Base-by-base conservation (phyloP, 345 rosid genomes). In the Pseudoturritis turrita region DNA sequence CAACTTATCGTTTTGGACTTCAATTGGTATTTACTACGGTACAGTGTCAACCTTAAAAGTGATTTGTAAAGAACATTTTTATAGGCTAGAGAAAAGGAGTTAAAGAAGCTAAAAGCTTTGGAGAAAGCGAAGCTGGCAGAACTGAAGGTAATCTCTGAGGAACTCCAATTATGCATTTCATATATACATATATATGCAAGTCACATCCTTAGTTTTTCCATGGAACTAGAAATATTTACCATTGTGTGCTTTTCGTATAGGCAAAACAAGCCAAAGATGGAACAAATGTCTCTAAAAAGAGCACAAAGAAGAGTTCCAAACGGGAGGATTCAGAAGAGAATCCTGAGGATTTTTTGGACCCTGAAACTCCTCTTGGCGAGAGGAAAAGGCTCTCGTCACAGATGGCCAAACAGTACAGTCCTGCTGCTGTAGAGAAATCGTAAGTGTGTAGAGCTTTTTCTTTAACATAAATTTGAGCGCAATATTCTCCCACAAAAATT, bases 331-430 rank as follows among this genome's bases (percentile, higher is more conserved):
- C 77, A 15, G 87, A 91, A 28, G 96, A 88, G 68, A 89, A 89
- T 66, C 87, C 73, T 0, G 87, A 79, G 68, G 97, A 94, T 71
- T 91, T 76, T 77, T 73, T 85, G 56, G 97, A 95, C 52, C 96
- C 96, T 3, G 87, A 84, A 40, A 91, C 97, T 36, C 85, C 81
- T 26, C 28, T 60, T 28, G 97, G 99, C 21, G 87, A 89, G 76
- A 95, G 77, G 87, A 95, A 95, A 72, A 77, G 11, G 64, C 88
- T 95, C 51, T 91, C 98, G 8, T 45, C 70, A 59, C 89, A 80
- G 77, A 91, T 94, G 98, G 95, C 97, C 2, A 94, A 91, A 57
- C 96, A 91, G 46, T 94, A 94, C 65, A 88, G 76, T 73, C 98
- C 96, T 5, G 78, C 78, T 61, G 78, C 82, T 0, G 98, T 91